phyloP scores from a whole-genome alignment of 2,329 filamentous ascomycete genomes.

The Didymella lethalis region DNA sequence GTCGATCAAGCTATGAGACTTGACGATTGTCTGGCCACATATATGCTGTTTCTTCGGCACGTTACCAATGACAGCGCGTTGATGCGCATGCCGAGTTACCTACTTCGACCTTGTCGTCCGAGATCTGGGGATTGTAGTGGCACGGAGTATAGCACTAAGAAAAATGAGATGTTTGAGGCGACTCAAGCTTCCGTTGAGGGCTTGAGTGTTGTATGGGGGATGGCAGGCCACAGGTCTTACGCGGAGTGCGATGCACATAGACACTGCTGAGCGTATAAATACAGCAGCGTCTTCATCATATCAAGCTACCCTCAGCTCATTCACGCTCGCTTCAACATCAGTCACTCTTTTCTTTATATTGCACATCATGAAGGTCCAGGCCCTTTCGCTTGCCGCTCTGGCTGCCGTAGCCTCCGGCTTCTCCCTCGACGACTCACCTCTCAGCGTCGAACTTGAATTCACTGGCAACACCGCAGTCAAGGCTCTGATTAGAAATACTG shows the following conservation, averaged over 20 bases:
- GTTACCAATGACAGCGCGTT: slow-evolving; percentile 1
- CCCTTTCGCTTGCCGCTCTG: slow-evolving; percentile 25
- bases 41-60: neutral
- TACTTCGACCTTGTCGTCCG: slow-evolving; percentile 25
- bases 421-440: slow-evolving; percentile 41
- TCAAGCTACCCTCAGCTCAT: slow-evolving; percentile 6
- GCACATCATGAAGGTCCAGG: slow-evolving; percentile 29
- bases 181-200: slow-evolving; percentile 20
- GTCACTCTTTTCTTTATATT: slow-evolving; percentile 5
- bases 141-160: slow-evolving; percentile 5
- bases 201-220: slow-evolving; percentile 10
- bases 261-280: slow-evolving; percentile 4
- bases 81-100: slow-evolving; percentile 16
- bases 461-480: slow-evolving; percentile 61
- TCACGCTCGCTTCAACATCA: slow-evolving; percentile 10
- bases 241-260: neutral
- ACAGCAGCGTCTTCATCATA: neutral
- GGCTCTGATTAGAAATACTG: slow-evolving; percentile 62
- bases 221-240: neutral
- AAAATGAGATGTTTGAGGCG: slow-evolving; percentile 11
- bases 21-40: neutral
- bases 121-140: slow-evolving; percentile 10
- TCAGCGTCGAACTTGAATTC: slow-evolving; percentile 54
- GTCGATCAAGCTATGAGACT: slow-evolving; percentile 16
- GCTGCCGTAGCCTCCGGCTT: slow-evolving; percentile 27